These are phyloP conservation scores for Mortierella sp. DNA, from an alignment of 371 early-diverging fungal genomes.

Conservation along the genomic window DNA sequence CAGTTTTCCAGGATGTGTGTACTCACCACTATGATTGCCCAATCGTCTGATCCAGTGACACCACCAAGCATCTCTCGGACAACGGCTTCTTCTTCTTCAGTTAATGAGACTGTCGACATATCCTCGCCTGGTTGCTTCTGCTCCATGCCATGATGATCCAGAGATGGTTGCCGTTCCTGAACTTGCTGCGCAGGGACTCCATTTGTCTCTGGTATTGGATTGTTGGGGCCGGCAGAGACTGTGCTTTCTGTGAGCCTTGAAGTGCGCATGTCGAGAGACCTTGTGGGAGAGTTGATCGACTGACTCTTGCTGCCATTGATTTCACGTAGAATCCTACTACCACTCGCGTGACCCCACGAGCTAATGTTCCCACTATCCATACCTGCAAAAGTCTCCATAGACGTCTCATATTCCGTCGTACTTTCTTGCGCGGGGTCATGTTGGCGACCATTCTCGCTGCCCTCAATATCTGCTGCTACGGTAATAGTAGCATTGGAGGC, in stretches of 20 bases:
- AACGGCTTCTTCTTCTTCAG: slow-evolving; percentile 41
- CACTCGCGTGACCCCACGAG: slow-evolving; percentile 1
- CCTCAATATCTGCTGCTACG: slow-evolving; percentile 21
- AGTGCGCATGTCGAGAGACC: slow-evolving; percentile 11
- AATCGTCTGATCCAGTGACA: slow-evolving; percentile 40
- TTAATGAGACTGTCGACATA: slow-evolving; percentile 20
- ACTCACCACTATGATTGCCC: slow-evolving; percentile 47
- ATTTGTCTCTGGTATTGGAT: neutral
- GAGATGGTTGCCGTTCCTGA: neutral
- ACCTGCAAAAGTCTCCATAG: slow-evolving; percentile 32
- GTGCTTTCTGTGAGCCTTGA: neutral
- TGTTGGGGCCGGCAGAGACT: no score
- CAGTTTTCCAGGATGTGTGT: neutral
- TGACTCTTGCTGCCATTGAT: slow-evolving; percentile 1
- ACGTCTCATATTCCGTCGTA: slow-evolving; percentile 50
- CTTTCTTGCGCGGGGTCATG: slow-evolving; percentile 30
- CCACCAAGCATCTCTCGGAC: slow-evolving; percentile 48
- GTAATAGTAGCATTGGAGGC: no score
- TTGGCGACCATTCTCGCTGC: slow-evolving; percentile 29
- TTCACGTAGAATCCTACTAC: slow-evolving; percentile 4
- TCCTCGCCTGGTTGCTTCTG: slow-evolving; percentile 1
- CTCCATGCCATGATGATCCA: neutral
- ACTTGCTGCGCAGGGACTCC: neutral
- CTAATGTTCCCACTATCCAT: slow-evolving; percentile 14
- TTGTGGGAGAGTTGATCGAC: slow-evolving; percentile 13